A percentile compares a stretch with the other conserved stretches of the same genome.
Conservation (phyloP, 208 protist species). For the Novymonas esmeraldas region DNA sequence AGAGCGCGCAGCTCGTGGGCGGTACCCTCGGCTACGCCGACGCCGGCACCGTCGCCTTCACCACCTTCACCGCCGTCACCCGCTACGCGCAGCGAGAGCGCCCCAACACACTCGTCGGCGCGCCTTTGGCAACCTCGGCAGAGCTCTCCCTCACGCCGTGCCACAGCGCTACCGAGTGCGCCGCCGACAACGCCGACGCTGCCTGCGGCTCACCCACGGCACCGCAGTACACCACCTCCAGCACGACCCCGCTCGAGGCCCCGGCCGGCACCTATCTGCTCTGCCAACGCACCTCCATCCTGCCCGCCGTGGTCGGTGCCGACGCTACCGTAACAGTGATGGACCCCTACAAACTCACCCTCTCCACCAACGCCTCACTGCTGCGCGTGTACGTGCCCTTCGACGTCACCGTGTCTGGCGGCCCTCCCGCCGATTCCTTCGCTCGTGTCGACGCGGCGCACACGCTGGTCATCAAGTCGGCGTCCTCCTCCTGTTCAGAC, state of each 20-base stretch:
- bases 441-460: neutral
- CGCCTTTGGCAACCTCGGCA: slow-evolving; percentile 25
- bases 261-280: slow-evolving; percentile 46
- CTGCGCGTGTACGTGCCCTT: slow-evolving; percentile 49
- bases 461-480: slow-evolving; percentile 20
- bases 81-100: slow-evolving; percentile 41
- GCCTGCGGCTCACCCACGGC: slow-evolving; percentile 22
- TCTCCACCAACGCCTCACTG: slow-evolving; percentile 14
- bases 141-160: slow-evolving; percentile 52
- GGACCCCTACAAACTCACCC: slow-evolving; percentile 35
- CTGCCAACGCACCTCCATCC: slow-evolving; percentile 42
- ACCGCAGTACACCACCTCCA: slow-evolving; percentile 46
- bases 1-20: slow-evolving; percentile 12
- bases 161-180: slow-evolving; percentile 25
- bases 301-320: slow-evolving; percentile 27
- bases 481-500: slow-evolving; percentile 21
- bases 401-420: slow-evolving; percentile 35
- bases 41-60: slow-evolving; percentile 29
- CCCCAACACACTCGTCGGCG: slow-evolving; percentile 50
- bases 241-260: slow-evolving; percentile 13
- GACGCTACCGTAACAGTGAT: slow-evolving; percentile 45
- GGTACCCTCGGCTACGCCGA: slow-evolving; percentile 44
- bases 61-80: slow-evolving; percentile 41
- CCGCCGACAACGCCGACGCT: slow-evolving; percentile 6
- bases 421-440: slow-evolving; percentile 4